A percentile compares a stretch with the other conserved stretches of the same genome.
Evolutionary conservation across 495 filamentous ascomycete genomes (phyloP).

Genomic region (Aspergillus taichungensis): DNA sequence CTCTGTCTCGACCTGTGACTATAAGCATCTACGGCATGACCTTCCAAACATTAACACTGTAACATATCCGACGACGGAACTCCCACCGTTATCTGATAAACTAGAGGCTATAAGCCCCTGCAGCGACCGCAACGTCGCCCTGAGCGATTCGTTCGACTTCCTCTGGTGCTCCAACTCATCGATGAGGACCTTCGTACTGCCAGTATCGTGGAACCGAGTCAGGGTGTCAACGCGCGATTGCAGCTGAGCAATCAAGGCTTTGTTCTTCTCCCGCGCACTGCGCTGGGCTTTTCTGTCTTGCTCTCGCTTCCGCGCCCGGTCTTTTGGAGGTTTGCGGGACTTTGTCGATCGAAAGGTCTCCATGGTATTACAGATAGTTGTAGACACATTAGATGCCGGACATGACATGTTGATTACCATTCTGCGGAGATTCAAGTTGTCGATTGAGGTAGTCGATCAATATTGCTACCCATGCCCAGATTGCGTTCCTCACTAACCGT

Average conservation of each 20-base stretch:
- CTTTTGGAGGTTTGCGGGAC: constrained; percentile 2
- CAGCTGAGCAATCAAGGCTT: constrained; percentile 6
- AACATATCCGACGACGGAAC: background rate
- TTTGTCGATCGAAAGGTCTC: constrained; percentile 2
- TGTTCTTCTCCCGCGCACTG: constrained; percentile 10
- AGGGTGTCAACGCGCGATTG: constrained; percentile 8
- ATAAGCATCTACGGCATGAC: background rate
- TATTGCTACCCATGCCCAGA: too few relatives aligned
- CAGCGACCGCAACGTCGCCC: constrained; percentile 2
- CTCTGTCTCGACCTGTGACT: background rate
- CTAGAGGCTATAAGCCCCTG: constrained; percentile 3
- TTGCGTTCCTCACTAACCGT: too few relatives aligned
- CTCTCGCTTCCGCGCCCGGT: constrained; percentile 9
- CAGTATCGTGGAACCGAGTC: constrained; percentile 7
- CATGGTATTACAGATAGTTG: background rate
- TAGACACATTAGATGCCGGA: too few relatives aligned
- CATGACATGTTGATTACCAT: too few relatives aligned
- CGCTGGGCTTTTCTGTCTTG: constrained; percentile 11
- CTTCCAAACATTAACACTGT: background rate
- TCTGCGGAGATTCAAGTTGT: too few relatives aligned
- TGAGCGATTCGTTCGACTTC: constrained; percentile 6
- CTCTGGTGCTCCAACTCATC: constrained; percentile 9
- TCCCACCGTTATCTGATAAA: constrained; percentile 6
- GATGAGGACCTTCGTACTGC: constrained; percentile 6
- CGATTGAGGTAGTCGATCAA: too few relatives aligned